Evolutionary conservation across 2,329 filamentous ascomycete species (phyloP), one percentile per base, ranked within the genome.

Genomic region (Ustulina deusta): DNA sequence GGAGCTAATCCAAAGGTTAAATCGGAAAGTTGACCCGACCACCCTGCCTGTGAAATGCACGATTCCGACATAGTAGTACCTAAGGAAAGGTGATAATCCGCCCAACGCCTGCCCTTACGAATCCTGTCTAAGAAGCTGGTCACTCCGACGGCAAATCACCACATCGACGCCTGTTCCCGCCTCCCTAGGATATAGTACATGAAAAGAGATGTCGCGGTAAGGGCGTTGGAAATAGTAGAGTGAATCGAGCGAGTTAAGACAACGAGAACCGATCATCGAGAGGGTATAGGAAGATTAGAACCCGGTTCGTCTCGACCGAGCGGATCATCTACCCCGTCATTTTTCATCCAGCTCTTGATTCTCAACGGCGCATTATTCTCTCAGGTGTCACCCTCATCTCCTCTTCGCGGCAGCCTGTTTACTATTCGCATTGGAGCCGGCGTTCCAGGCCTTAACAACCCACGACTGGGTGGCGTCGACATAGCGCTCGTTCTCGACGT

Each of bases 401-500:
- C 58, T 51, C 69, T 71, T 71, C 22, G 55, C 27, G 11, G 58
- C 42, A 5, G 77, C 78, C 46, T 72, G 76, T n/a, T 65, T 61
- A 10, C 46, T 56, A 11, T 60, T 66, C 15, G 57, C 56, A 3
- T 51, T 40, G 25, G 73, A 75, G 44, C 76, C 78, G 64, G 89
- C 75, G 73, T 90, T 89, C 88, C 88, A 91, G 1, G 88, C 88
- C 80, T 89, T 90, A 65, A 90, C 88, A 61, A 90, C 80, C 80
- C 85, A 88, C 71, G 84, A 88, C 81, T 94, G 92, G 20, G 91
- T 93, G 74, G 83, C 84, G 74, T 94, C 92, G 74, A 92, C 87
- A 77, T 93, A 93, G 55, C 86, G 87, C 81, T 94, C 92, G 61
- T 87, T 85, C 71, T 86, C 85, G 57, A 91, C 79, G 68, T 93